Conservation (phyloP, 2,329 filamentous ascomycete species). For the Paracoccidioides lutzii region DNA sequence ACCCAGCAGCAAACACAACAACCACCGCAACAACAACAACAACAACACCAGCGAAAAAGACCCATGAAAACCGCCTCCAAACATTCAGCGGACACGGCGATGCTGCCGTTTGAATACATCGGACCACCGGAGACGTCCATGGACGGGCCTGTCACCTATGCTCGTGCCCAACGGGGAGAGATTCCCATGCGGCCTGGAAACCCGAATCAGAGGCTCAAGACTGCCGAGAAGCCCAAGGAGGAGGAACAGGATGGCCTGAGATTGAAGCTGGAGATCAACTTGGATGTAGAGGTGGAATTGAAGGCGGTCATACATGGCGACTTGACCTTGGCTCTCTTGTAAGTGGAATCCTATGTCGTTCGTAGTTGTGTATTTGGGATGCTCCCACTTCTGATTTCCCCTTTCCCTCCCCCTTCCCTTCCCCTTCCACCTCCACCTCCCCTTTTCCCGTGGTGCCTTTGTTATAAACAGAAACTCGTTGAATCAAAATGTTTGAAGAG, state of each 20-base stretch:
- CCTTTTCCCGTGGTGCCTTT: too few relatives aligned
- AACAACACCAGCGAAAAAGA: slow-evolving; percentile 6
- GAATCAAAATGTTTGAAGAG: background rate
- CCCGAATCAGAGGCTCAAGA: slow-evolving; percentile 32
- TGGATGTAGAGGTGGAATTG: slow-evolving; percentile 50
- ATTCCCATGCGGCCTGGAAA: slow-evolving; percentile 42
- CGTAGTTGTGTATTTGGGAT: background rate
- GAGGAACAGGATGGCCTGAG: slow-evolving; percentile 36
- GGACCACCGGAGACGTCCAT: slow-evolving; percentile 44
- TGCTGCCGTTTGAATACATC: slow-evolving; percentile 43
- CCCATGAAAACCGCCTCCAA: slow-evolving; percentile 12
- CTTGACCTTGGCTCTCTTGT: slow-evolving; percentile 42
- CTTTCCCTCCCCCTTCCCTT: background rate
- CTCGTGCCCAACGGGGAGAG: slow-evolving; percentile 41
- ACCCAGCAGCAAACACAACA: background rate
- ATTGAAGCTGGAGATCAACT: slow-evolving; percentile 45
- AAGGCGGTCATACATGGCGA: slow-evolving; percentile 55
- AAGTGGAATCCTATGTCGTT: slow-evolving; percentile 17
- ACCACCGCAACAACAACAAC: slow-evolving; percentile 2
- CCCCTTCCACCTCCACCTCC: slow-evolving; percentile 1
- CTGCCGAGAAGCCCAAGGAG: slow-evolving; percentile 17
- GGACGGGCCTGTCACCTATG: slow-evolving; percentile 44
- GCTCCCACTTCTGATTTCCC: background rate
- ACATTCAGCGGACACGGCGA: slow-evolving; percentile 35
- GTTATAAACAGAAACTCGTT: background rate